Percentiles rank a stretch among this genome's conserved stretches.
Conservation (phyloP, 192 early-diverging fungal genomes). For the Coemansia sp. region DNA sequence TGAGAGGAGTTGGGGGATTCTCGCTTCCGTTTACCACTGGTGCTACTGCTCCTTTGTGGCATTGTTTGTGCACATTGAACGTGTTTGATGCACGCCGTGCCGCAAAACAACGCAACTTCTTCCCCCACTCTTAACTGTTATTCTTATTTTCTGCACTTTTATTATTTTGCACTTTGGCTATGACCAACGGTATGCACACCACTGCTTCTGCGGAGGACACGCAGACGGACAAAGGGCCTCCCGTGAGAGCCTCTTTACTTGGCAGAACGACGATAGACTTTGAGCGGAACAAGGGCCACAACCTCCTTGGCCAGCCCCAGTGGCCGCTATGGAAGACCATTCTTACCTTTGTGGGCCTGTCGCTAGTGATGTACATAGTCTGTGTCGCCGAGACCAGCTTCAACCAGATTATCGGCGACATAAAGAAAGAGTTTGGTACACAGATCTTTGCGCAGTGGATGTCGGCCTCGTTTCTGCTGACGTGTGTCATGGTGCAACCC, state of each 20-base stretch:
- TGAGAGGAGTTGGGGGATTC: neutral
- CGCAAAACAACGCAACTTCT: neutral
- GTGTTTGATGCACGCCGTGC: constrained; percentile 1
- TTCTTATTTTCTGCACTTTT: constrained; percentile 2
- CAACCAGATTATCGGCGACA: constrained; percentile 70
- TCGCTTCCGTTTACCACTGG: neutral
- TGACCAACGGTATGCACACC: neutral
- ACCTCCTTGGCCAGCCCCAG: constrained; percentile 47
- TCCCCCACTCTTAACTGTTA: neutral
- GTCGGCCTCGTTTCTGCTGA: constrained; percentile 71
- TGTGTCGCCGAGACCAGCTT: constrained; percentile 82
- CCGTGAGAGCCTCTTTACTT: neutral
- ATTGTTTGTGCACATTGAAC: neutral
- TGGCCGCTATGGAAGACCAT: constrained; percentile 33
- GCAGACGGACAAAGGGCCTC: neutral
- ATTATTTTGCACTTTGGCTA: constrained; percentile 7
- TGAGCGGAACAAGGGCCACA: constrained; percentile 23
- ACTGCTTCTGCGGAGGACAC: neutral
- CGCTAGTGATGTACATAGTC: constrained; percentile 69
- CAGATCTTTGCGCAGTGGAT: constrained; percentile 78
- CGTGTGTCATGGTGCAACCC: constrained; percentile 70
- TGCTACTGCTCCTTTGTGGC: neutral
- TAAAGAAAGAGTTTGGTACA: constrained; percentile 70
- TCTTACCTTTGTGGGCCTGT: constrained; percentile 45
- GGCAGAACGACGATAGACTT: constrained; percentile 3